phyloP scores from a whole-genome alignment of 192 early-diverging fungal genomes.

The Gonapodya sp. region DNA sequence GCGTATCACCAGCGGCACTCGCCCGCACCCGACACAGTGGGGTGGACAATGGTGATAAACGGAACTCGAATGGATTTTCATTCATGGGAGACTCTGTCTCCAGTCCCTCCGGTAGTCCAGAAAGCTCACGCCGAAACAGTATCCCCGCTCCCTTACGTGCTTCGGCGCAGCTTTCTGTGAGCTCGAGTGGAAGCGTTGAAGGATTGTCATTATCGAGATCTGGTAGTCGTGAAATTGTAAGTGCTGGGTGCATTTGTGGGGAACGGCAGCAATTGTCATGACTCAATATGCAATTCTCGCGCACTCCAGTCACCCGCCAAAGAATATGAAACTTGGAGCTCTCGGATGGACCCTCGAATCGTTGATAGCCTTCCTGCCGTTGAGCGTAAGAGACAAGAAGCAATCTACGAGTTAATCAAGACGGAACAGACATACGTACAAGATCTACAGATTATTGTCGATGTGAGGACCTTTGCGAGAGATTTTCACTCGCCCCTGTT shows the following conservation, averaged over 20 bases:
- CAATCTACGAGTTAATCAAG: conserved; percentile 66
- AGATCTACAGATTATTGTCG: conserved; percentile 60
- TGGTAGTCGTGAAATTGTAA: neutral
- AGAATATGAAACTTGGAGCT: conserved; percentile 28
- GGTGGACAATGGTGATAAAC: neutral
- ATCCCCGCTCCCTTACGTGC: neutral
- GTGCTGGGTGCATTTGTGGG: neutral
- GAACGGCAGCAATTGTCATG: neutral
- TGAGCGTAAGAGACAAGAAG: conserved; percentile 69
- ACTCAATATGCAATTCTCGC: neutral
- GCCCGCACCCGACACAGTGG: neutral
- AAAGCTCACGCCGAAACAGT: neutral
- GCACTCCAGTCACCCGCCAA: neutral
- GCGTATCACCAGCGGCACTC: neutral
- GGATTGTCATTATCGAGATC: neutral
- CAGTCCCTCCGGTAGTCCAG: neutral
- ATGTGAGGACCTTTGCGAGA: conserved; percentile 29
- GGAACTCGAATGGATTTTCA: neutral
- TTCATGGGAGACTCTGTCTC: neutral
- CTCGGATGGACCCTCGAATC: conserved; percentile 30
- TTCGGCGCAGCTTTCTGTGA: conserved; percentile 5
- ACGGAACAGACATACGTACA: conserved; percentile 68
- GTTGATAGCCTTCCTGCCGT: conserved; percentile 38
- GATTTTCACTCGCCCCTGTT: too few relatives aligned
- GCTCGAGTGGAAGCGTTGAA: neutral